Evolutionary conservation across 1,284 basidiomycete species (phyloP).

Genomic region (Earliella scabrosa): DNA sequence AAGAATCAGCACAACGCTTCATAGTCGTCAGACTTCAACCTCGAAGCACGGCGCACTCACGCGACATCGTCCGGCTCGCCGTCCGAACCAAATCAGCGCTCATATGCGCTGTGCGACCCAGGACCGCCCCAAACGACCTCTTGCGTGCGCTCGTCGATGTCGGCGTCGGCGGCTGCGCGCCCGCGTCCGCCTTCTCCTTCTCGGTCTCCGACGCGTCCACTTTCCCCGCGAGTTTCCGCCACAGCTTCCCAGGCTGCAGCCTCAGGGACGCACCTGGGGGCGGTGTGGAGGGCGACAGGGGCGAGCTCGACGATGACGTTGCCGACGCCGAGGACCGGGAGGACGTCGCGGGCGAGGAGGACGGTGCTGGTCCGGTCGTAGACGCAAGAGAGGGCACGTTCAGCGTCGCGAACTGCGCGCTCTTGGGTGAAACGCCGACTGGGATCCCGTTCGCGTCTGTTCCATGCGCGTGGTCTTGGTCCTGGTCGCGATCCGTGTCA

Average conservation of each 20-base stretch:
- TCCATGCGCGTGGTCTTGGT: neutral
- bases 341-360: constrained; percentile 22
- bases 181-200: constrained; percentile 8
- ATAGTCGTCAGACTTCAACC: neutral
- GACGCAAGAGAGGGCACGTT: constrained; percentile 9
- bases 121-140: constrained; percentile 22
- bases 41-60: constrained; percentile 9
- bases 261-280: constrained; percentile 8
- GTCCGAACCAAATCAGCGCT: constrained; percentile 16
- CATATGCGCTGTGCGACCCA: constrained; percentile 15
- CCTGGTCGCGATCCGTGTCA: constrained; percentile 8
- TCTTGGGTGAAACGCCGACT: constrained; percentile 4
- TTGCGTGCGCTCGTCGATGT: constrained; percentile 12
- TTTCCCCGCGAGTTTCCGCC: constrained; percentile 25
- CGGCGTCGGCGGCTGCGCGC: neutral
- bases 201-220: constrained; percentile 18
- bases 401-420: constrained; percentile 7
- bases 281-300: constrained; percentile 16
- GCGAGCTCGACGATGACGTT: constrained; percentile 18
- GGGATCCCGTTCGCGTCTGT: constrained; percentile 5
- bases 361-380: constrained; percentile 8
- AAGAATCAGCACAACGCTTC: neutral
- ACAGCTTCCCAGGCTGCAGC: constrained; percentile 16
- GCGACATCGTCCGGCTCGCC: constrained; percentile 18
- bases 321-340: constrained; percentile 18